phyloP scores from a whole-genome alignment of 2,329 filamentous ascomycete genomes.

The Metarhizium humberi region DNA sequence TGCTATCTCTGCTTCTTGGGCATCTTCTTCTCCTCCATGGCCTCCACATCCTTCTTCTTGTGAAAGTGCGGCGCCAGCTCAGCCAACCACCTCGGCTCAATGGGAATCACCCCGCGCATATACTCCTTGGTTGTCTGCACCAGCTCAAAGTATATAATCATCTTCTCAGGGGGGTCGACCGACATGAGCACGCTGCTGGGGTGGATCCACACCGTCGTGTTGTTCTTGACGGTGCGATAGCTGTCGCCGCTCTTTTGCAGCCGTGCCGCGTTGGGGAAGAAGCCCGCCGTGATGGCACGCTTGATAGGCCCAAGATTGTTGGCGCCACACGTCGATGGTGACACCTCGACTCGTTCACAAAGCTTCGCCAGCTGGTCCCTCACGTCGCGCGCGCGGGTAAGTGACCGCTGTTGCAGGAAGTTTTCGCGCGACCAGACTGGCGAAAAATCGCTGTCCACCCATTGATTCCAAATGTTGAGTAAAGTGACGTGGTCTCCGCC shows the following conservation, averaged over 20 bases:
- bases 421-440: slow-evolving; percentile 86
- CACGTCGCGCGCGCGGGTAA: slow-evolving; percentile 83
- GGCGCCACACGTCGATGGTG: slow-evolving; percentile 57
- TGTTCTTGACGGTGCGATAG: slow-evolving; percentile 88
- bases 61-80: slow-evolving; percentile 93
- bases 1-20: slow-evolving; percentile 25
- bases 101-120: slow-evolving; percentile 78
- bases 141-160: slow-evolving; percentile 79
- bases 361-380: slow-evolving; percentile 86
- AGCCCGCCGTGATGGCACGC: slow-evolving; percentile 81
- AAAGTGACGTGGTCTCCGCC: slow-evolving; percentile 85
- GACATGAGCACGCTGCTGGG: slow-evolving; percentile 76
- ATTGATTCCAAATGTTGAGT: slow-evolving; percentile 91
- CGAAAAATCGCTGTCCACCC: slow-evolving; percentile 85
- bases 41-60: slow-evolving; percentile 83
- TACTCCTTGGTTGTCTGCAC: slow-evolving; percentile 85
- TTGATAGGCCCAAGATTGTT: slow-evolving; percentile 68
- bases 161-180: slow-evolving; percentile 65
- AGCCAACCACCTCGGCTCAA: slow-evolving; percentile 74
- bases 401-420: slow-evolving; percentile 82
- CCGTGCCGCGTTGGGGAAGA: slow-evolving; percentile 86
- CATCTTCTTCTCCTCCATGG: slow-evolving; percentile 64
- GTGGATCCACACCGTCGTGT: slow-evolving; percentile 83
- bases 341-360: slow-evolving; percentile 86
- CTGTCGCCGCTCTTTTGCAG: slow-evolving; percentile 75